These are phyloP conservation scores for Podospora sp. DNA, from an alignment of 495 filamentous ascomycete genomes.

Conservation along the genomic window DNA sequence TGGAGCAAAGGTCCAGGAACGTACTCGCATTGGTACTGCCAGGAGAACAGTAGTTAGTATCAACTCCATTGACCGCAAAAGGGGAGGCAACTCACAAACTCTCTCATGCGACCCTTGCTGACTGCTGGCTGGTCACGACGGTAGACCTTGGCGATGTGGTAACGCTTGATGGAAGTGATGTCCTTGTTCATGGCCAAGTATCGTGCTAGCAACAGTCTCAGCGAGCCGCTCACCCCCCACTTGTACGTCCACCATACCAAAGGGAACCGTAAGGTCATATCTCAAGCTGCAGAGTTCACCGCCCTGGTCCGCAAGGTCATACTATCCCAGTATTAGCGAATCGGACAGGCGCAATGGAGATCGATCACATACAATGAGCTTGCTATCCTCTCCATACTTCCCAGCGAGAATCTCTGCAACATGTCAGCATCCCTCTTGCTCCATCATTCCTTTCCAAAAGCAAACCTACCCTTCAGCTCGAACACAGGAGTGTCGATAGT, in stretches of 20 bases:
- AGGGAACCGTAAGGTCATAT: slow-evolving; percentile 93
- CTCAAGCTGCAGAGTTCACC: slow-evolving; percentile 82
- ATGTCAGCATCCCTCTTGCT: neutral
- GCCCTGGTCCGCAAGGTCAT: slow-evolving; percentile 86
- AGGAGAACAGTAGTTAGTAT: neutral
- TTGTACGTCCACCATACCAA: slow-evolving; percentile 35
- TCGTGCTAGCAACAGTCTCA: slow-evolving; percentile 53
- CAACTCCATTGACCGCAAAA: neutral
- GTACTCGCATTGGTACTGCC: slow-evolving; percentile 89
- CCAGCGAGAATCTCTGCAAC: slow-evolving; percentile 55
- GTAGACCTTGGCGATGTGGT: slow-evolving; percentile 87
- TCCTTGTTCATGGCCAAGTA: slow-evolving; percentile 87
- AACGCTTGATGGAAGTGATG: slow-evolving; percentile 82
- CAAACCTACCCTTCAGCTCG: slow-evolving; percentile 41
- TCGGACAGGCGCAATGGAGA: neutral
- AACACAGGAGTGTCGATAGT: slow-evolving; percentile 53
- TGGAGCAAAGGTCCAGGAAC: too few relatives aligned
- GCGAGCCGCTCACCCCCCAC: neutral
- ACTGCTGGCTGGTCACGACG: slow-evolving; percentile 53
- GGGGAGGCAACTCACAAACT: slow-evolving; percentile 57
- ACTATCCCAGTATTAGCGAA: slow-evolving; percentile 35
- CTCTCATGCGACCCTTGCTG: slow-evolving; percentile 76
- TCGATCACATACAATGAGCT: slow-evolving; percentile 58
- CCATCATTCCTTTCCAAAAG: neutral
- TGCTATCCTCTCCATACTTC: slow-evolving; percentile 83